Conservation (phyloP, 164 flowering plant genomes). For the Akebia trifoliata region DNA sequence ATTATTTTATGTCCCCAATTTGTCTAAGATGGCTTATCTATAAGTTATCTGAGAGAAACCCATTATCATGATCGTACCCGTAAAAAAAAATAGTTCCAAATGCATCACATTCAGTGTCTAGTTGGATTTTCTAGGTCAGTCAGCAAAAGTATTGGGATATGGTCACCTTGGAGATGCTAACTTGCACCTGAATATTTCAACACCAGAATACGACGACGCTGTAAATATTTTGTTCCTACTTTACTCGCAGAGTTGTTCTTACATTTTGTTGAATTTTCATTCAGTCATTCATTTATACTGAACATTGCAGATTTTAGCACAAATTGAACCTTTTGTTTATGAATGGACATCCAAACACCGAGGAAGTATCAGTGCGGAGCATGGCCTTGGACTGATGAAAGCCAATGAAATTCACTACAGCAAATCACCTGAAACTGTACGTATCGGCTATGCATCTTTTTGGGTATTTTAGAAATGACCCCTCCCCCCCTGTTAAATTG, state of each 20-base stretch:
- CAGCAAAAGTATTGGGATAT: conserved; percentile 75
- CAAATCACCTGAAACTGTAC: conserved; percentile 79
- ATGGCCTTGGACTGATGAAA: conserved; percentile 95
- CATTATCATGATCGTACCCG: conserved; percentile 1
- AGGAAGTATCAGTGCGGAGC: conserved; percentile 98
- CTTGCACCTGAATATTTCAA: conserved; percentile 87
- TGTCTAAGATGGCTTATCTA: background rate
- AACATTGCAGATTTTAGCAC: conserved; percentile 56
- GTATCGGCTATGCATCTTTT: conserved; percentile 11
- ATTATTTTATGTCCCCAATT: background rate
- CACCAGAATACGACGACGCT: conserved; percentile 61
- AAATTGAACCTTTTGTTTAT: conserved; percentile 93
- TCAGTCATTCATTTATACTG: background rate
- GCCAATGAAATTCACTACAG: conserved; percentile 85
- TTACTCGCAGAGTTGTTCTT: background rate
- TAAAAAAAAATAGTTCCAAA: background rate
- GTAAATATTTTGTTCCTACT: conserved; percentile 37
- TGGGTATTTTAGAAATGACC: background rate
- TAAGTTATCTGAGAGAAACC: background rate
- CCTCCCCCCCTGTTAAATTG: no score
- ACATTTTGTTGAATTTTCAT: background rate
- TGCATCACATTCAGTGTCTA: background rate
- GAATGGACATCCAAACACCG: conserved; percentile 90
- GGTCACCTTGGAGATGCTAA: conserved; percentile 99
- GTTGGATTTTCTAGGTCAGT: conserved; percentile 40